Percentiles rank a stretch among this genome's conserved stretches.
These are phyloP conservation scores for Crithidia fasciculata DNA, from an alignment of 208 protist species.

Conservation along the genomic window DNA sequence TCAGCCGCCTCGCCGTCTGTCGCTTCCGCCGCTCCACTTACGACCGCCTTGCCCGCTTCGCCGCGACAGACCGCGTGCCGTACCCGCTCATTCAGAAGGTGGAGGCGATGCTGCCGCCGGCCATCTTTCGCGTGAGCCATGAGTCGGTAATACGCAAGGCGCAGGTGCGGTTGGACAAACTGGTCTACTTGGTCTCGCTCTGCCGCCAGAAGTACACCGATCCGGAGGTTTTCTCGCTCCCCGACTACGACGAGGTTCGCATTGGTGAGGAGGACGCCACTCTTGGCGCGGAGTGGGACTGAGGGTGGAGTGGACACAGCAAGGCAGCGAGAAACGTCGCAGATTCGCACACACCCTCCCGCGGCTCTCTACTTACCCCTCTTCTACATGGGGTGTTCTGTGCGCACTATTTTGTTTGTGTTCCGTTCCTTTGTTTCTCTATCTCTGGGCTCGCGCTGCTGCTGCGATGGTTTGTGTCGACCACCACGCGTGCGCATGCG, in stretches of 20 bases:
- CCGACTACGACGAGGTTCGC: slow-evolving; percentile 62
- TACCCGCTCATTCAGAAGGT: slow-evolving; percentile 51
- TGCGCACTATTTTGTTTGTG: no score
- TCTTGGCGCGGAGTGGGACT: slow-evolving; percentile 36
- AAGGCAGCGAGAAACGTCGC: background rate
- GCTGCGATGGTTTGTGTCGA: background rate
- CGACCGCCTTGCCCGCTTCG: slow-evolving; percentile 41
- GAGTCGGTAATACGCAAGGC: slow-evolving; percentile 52
- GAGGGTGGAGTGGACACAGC: background rate
- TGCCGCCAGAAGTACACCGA: slow-evolving; percentile 54
- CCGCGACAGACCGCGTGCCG: slow-evolving; percentile 1
- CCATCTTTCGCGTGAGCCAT: slow-evolving; percentile 58
- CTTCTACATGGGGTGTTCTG: no score
- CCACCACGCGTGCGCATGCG: no score
- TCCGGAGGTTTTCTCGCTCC: slow-evolving; percentile 64
- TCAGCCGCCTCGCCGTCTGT: slow-evolving; percentile 62
- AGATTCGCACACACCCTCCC: no score
- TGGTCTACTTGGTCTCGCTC: slow-evolving; percentile 54
- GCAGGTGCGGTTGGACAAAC: slow-evolving; percentile 71
- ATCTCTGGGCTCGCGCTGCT: background rate
- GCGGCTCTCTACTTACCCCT: background rate
- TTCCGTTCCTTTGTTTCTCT: background rate
- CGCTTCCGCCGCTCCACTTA: slow-evolving; percentile 72
- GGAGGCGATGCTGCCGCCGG: slow-evolving; percentile 29
- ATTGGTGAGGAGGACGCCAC: slow-evolving; percentile 66